Evolutionary conservation across 2,329 filamentous ascomycete genomes (phyloP), one percentile per base, ranked within the genome.

Genomic region (Hypoxylon sp.): DNA sequence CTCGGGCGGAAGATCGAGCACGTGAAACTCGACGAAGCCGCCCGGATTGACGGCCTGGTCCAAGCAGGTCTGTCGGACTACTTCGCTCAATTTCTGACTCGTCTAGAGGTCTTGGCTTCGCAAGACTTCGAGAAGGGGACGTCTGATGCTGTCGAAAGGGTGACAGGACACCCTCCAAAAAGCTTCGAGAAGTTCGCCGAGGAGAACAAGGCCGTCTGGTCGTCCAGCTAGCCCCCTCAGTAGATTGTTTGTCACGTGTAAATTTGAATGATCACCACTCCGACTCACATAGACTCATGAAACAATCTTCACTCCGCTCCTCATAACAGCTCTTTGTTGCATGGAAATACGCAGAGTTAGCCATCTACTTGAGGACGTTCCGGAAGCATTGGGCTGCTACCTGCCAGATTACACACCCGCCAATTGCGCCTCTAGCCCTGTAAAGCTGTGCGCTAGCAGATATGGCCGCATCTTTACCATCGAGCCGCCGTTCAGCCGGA

Each of bases 1-100:
- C 67, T 74, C 10, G 71, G 67, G 3, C 70, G 70, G 55, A 67
- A 69, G 63, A 70, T 74, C 42, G 70, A 71, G 50, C 72, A 74
- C 60, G 72, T 72, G 5, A 72, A 74, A 63, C 69, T 63, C 2
- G 67, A 70, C 50, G 69, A 72, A 61, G 52, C 53, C 1, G 55
- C 61, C 17, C 61, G 70, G 14, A 67, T 70, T 29, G 48, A 72
- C 1, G 29, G 54, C 10, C 22, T 74, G 24, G 54, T 70, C 48
- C 58, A 67, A 1, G 66, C 62, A 14, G 71, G 69, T 39, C 5
- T 73, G 8, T 63, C 66, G 1, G 67, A 70, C 10, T 70, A 74
- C 60, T 66, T 59, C 33, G 71, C 72, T 29, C 42, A 48, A 42
- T 70, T 73, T 19, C 13, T 74, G 29, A 66, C 71, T 22, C 54